Conservation (phyloP, 192 early-diverging fungal species). For the Dissophora globulifera region DNA sequence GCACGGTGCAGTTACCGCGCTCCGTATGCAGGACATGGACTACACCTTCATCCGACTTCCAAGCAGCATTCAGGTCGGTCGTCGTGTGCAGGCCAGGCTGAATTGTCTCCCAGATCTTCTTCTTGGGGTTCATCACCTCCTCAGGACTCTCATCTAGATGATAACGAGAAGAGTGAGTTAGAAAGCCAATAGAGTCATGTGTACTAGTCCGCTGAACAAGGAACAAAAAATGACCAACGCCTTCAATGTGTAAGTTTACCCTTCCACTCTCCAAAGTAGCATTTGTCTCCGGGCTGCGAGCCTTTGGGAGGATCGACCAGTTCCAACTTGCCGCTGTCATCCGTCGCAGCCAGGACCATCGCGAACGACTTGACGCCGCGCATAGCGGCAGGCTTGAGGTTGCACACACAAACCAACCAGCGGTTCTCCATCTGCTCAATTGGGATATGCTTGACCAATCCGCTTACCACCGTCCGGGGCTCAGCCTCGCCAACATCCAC, state of each 20-base stretch:
- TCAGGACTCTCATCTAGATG: slow-evolving; percentile 74
- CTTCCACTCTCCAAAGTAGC: slow-evolving; percentile 94
- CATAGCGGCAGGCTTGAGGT: slow-evolving; percentile 95
- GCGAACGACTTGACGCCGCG: slow-evolving; percentile 94
- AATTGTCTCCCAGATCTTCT: slow-evolving; percentile 97
- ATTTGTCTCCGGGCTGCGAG: slow-evolving; percentile 87
- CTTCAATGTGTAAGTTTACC: slow-evolving; percentile 23
- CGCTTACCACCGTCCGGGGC: slow-evolving; percentile 90
- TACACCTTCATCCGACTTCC: slow-evolving; percentile 64
- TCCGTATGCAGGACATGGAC: slow-evolving; percentile 58
- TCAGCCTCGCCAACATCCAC: slow-evolving; percentile 91
- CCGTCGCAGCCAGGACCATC: slow-evolving; percentile 95
- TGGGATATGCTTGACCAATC: slow-evolving; percentile 92
- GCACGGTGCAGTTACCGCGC: slow-evolving; percentile 66
- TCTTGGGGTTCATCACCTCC: slow-evolving; percentile 94
- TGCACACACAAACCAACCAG: slow-evolving; percentile 82
- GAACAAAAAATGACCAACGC: slow-evolving; percentile 4
- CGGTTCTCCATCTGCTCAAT: slow-evolving; percentile 87
- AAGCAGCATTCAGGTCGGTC: slow-evolving; percentile 73
- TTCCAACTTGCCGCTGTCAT: slow-evolving; percentile 89
- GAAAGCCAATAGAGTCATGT: too few relatives aligned
- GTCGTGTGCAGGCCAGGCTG: slow-evolving; percentile 87
- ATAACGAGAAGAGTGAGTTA: too few relatives aligned
- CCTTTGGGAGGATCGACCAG: slow-evolving; percentile 89
- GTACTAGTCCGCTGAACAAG: too few relatives aligned